Evolutionary conservation across 2,329 filamentous ascomycete genomes (phyloP).

Genomic region (Hypocrella siamensis): DNA sequence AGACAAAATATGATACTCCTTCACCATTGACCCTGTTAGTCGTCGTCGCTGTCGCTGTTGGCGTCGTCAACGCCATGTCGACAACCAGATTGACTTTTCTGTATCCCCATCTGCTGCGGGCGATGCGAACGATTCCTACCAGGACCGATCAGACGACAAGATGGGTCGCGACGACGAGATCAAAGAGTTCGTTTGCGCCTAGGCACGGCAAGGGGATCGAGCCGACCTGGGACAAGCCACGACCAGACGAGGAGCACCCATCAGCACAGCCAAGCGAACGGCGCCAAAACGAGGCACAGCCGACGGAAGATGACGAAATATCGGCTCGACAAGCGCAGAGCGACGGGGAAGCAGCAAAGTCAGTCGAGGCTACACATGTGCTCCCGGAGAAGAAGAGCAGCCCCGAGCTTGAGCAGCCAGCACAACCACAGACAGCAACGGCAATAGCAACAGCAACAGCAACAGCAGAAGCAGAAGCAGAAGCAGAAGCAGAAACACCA

Average conservation of each 20-base stretch:
- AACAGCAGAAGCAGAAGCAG: no score
- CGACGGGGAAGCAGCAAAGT: background rate
- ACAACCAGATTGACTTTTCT: conserved; percentile 52
- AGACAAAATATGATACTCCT: no score
- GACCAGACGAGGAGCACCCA: conserved; percentile 2
- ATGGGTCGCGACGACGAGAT: conserved; percentile 20
- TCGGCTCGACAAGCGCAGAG: conserved; percentile 1
- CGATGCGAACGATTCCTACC: conserved; percentile 10
- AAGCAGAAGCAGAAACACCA: no score
- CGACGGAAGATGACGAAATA: background rate
- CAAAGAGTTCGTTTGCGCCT: conserved; percentile 30
- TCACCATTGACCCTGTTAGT: no score
- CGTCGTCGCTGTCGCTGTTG: background rate
- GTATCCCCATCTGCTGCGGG: conserved; percentile 51
- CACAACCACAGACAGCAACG: no score
- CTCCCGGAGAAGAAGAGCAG: background rate
- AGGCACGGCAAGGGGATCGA: conserved; percentile 47
- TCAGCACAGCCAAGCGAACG: conserved; percentile 4
- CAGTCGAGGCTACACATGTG: background rate
- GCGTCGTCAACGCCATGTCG: conserved; percentile 5
- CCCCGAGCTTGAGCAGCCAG: background rate
- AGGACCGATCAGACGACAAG: background rate
- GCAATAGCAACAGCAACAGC: background rate
- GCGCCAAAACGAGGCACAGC: background rate
- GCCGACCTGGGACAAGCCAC: conserved; percentile 20